Evolutionary conservation across 192 early-diverging fungal genomes (phyloP).

Genomic region (Powellomyces hirtus): DNA sequence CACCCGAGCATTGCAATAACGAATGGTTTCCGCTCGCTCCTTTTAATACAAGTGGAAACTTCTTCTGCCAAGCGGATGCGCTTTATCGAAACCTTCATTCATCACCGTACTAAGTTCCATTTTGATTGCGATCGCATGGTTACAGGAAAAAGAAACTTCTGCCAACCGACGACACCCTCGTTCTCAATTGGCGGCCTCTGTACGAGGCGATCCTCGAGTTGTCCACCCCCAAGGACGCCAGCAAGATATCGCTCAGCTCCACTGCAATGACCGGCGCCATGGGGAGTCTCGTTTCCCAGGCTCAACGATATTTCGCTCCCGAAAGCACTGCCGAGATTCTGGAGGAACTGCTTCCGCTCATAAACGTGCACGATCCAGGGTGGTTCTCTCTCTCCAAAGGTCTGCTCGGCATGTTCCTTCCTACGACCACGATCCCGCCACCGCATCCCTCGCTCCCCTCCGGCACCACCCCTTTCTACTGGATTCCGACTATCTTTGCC

Average conservation of each 20-base stretch:
- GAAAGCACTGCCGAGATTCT: slow-evolving; percentile 71
- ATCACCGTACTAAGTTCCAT: too few species aligned
- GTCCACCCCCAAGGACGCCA: slow-evolving; percentile 67
- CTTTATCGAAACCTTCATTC: too few species aligned
- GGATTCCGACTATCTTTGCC: slow-evolving; percentile 81
- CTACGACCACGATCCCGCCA: slow-evolving; percentile 37
- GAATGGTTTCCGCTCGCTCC: too few species aligned
- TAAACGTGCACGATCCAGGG: slow-evolving; percentile 64
- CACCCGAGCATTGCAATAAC: too few species aligned
- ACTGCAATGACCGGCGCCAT: slow-evolving; percentile 37
- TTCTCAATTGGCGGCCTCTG: slow-evolving; percentile 74
- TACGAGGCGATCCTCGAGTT: slow-evolving; percentile 59
- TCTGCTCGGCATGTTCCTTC: slow-evolving; percentile 70
- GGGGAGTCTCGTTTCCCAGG: slow-evolving; percentile 13
- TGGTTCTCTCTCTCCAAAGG: slow-evolving; percentile 57
- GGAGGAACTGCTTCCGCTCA: slow-evolving; percentile 70
- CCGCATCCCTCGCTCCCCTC: not conserved
- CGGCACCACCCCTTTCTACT: slow-evolving; percentile 53
- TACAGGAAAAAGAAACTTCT: slow-evolving; percentile 65
- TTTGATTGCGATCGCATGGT: too few species aligned
- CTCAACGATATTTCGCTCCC: slow-evolving; percentile 51
- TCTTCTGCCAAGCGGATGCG: too few species aligned
- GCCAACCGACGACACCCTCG: slow-evolving; percentile 57
- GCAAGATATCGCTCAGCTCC: slow-evolving; percentile 61
- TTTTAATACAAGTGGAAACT: too few species aligned